A percentile compares a stretch with the other conserved stretches of the same genome.
phyloP scores from a whole-genome alignment of 176 grass and related monocot genomes.

The Pontederia paniculata region DNA sequence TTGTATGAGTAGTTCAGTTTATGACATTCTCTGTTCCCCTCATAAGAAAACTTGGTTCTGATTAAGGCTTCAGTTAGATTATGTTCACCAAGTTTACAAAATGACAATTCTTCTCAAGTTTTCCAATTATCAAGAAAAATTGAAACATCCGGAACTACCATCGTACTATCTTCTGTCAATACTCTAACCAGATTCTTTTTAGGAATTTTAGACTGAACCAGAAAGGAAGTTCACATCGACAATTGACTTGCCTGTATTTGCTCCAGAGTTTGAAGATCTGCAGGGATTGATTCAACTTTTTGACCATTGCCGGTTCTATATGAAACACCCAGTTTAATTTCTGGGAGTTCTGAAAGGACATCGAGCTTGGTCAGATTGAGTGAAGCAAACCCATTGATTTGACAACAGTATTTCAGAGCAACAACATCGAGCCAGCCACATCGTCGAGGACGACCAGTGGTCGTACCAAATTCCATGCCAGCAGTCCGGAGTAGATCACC shows the following conservation, averaged over 20 bases:
- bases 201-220: background rate
- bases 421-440: slow-evolving; percentile 95
- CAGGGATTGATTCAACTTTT: slow-evolving; percentile 44
- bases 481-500: slow-evolving; percentile 55
- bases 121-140: too few species aligned
- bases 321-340: slow-evolving; percentile 62
- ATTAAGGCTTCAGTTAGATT: too few species aligned
- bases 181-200: too few species aligned
- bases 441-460: slow-evolving; percentile 68
- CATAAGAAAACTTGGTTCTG: background rate
- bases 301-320: slow-evolving; percentile 37
- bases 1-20: too few species aligned
- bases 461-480: slow-evolving; percentile 92
- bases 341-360: slow-evolving; percentile 60
- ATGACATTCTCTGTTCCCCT: background rate
- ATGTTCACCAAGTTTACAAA: too few species aligned
- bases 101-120: too few species aligned
- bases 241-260: slow-evolving; percentile 47
- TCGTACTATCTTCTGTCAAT: too few species aligned
- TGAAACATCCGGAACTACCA: too few species aligned
- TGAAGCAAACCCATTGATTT: slow-evolving; percentile 84
- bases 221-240: background rate
- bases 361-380: slow-evolving; percentile 89
- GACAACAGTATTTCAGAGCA: slow-evolving; percentile 67
- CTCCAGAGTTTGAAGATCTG: slow-evolving; percentile 48